phyloP scores from a whole-genome alignment of 306 rosid genomes.

The Abrus pulchellus region DNA sequence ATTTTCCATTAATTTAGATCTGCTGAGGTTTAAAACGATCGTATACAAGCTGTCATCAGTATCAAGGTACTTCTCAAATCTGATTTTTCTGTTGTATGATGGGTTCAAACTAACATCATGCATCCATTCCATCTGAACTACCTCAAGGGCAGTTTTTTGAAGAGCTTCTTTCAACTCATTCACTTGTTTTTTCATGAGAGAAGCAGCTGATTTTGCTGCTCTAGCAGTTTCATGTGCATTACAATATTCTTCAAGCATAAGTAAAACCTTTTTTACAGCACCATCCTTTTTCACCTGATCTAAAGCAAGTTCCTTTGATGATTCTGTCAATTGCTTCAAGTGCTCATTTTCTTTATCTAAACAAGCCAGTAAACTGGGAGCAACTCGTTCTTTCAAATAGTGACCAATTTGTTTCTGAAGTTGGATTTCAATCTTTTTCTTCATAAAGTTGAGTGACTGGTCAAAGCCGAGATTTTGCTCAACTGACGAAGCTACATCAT shows the following conservation, averaged over 20 bases:
- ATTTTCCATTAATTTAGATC: slow-evolving; percentile 81
- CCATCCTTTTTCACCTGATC: slow-evolving; percentile 72
- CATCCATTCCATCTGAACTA: slow-evolving; percentile 92
- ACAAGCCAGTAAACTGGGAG: slow-evolving; percentile 75
- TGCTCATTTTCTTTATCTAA: slow-evolving; percentile 78
- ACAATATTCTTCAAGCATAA: slow-evolving; percentile 90
- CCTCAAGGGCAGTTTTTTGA: slow-evolving; percentile 80
- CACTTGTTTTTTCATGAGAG: slow-evolving; percentile 78
- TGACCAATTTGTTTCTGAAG: slow-evolving; percentile 75
- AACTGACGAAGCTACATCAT: slow-evolving; percentile 83
- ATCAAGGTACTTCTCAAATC: slow-evolving; percentile 71
- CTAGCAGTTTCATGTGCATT: slow-evolving; percentile 93
- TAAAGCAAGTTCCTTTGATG: slow-evolving; percentile 58
- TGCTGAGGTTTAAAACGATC: slow-evolving; percentile 68
- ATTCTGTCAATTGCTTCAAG: slow-evolving; percentile 74
- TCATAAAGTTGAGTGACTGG: slow-evolving; percentile 77
- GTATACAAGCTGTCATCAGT: slow-evolving; percentile 72
- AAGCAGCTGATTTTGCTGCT: slow-evolving; percentile 89
- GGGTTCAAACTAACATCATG: slow-evolving; percentile 73
- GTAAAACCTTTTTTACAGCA: slow-evolving; percentile 67
- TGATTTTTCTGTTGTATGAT: slow-evolving; percentile 69
- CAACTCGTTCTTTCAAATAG: slow-evolving; percentile 79
- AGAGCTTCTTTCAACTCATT: slow-evolving; percentile 84
- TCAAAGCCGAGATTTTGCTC: slow-evolving; percentile 94
- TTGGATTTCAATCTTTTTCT: slow-evolving; percentile 88